Base-by-base conservation (phyloP, 2,329 filamentous ascomycete genomes). In the Fusarium ambrosium region DNA sequence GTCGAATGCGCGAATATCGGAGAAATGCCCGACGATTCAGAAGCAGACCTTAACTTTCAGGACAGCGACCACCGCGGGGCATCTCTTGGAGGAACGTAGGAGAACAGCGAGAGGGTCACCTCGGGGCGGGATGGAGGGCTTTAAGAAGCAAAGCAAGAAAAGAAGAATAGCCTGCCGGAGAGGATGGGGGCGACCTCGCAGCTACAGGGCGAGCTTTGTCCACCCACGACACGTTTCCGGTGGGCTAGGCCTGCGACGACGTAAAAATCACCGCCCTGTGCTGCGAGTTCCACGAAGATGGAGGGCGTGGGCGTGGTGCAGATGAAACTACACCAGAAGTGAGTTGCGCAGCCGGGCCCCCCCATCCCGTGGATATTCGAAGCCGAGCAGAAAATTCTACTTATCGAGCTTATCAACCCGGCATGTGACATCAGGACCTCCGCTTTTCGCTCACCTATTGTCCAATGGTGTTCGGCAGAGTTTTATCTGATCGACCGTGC, bases 401-500 rank as follows among this genome's bases (percentile, higher is more conserved):
- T 77, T 72, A 75, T 74, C 74, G 66, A 37, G n/a, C 56, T 71
- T 70, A 68, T 72, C 60, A 48, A 41, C 45, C n/a, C 69, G 45
- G 67, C 77, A 79, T 79, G 75, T 79, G 77, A 79, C 75, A 79
- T 79, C 77, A 74, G 64, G 53, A 10, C 27, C 18, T 48, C 70
- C 75, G 67, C 64, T 62, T 69, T 61, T 68, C 24, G 22, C 10
- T n/a, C 14, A 2, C 1, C 2, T 2, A 2, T 5, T 2, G 27
- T n/a, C 77, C 73, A 78, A 78, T 69, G 48, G 66, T 1, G 27
- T 18, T 10, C 13, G 11, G 27, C 3, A 1, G 2, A 7, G 62
- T 8, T 29, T 79, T 79, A 79, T 79, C 77, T 71, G 77, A 79
- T 79, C 76, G 76, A 69, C 68, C 66, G 72, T 77, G 76, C 77